Evolutionary conservation across 257 asterid genomes (phyloP).

Genomic region (Ilex asprella): DNA sequence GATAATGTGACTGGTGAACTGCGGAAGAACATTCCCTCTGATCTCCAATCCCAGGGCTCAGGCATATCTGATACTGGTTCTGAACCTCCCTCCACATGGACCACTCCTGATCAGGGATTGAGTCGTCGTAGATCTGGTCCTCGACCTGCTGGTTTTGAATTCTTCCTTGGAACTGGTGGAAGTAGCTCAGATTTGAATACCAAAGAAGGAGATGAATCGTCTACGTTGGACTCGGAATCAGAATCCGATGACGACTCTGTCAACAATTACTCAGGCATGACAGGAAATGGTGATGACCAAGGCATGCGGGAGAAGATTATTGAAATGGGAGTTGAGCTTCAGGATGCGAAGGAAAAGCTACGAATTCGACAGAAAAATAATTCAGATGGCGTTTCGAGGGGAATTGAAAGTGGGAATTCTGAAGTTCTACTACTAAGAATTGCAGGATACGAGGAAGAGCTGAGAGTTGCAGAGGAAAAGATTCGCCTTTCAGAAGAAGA

Average conservation of each 20-base stretch:
- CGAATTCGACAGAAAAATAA: conserved; percentile 26
- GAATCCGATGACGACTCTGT: conserved; percentile 85
- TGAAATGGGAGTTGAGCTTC: conserved; percentile 66
- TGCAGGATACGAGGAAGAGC: conserved; percentile 54
- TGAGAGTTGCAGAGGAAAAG: conserved; percentile 44
- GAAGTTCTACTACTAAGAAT: conserved; percentile 33
- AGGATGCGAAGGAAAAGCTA: conserved; percentile 52
- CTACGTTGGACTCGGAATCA: conserved; percentile 68
- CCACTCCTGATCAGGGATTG: conserved; percentile 42
- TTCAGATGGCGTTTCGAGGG: conserved; percentile 18
- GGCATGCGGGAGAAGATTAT: conserved; percentile 38
- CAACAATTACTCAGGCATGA: conserved; percentile 42
- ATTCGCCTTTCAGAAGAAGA: conserved; percentile 53
- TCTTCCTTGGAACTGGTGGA: conserved; percentile 51
- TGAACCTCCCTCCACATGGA: conserved; percentile 46
- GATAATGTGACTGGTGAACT: conserved; percentile 69
- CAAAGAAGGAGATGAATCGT: conserved; percentile 72
- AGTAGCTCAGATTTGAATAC: conserved; percentile 45
- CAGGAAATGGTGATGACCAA: conserved; percentile 44
- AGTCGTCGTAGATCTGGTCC: conserved; percentile 54
- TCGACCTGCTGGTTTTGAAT: conserved; percentile 84
- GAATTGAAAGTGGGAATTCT: conserved; percentile 18
- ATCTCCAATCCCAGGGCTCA: conserved; percentile 88
- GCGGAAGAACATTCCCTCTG: conserved; percentile 53
- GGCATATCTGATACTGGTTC: conserved; percentile 69